Evolutionary conservation across 805 yeast genomes (phyloP), one percentile per base, ranked within the genome.

Genomic region (Lipomyces kockii): DNA sequence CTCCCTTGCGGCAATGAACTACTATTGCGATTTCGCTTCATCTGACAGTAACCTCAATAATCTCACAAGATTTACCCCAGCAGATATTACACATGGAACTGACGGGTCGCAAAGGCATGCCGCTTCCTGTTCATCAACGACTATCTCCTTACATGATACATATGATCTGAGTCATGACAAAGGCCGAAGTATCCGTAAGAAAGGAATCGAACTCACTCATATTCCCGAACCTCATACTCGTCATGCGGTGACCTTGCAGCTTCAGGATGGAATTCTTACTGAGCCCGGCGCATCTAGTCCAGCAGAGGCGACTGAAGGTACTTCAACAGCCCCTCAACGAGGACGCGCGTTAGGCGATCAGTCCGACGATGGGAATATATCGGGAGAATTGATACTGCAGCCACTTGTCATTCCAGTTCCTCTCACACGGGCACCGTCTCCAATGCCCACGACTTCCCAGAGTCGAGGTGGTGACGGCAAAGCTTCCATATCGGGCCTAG

Each of bases 1-100:
- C 11, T 22, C 35, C 20, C 35, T 39, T n/a, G 29, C 63, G 3
- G 14, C 29, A 9, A 12, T 37, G 14, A 34, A 20, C 14, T 34
- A 22, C 35, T 63, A 35, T 25, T n/a, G 34, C 14, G 66, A 63
- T 29, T 27, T 32, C 8, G 34, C 27, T 11, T 14, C 62, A 39
- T 9, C 39, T n/a, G 56, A 22, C 14, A 29, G n/a, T 17, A 20
- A 22, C n/a, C 34, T 22, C 27, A 49, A 25, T 51, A 37, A 37
- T 37, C 17, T 14, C 22, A 43, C 49, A 43, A 37, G 32, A 14
- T 58, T 63, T 46, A 63, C 63, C 12, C 66, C 66, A 35, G 66
- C 66, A 29, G 66, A 63, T 59, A 7, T 54, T 17, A 14, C 37
- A 32, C 14, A 9, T 55, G 22, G 35, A 11, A 27, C 46, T 17